Base-by-base conservation (phyloP, 768 basidiomycete species). In the Auricularia heimuer region DNA sequence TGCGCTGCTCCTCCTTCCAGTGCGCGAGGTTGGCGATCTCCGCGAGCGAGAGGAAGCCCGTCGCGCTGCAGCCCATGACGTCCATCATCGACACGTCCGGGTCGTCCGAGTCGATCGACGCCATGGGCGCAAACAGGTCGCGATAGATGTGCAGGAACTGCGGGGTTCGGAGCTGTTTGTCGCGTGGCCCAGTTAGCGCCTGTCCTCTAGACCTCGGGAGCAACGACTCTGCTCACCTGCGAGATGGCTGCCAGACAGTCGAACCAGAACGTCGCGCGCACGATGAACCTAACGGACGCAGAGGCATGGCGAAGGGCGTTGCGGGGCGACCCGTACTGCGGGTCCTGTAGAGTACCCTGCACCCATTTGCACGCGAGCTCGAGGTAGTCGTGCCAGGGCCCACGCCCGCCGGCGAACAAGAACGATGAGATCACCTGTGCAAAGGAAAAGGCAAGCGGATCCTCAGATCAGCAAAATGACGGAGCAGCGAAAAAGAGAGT, bases 181-280 rank as follows among this genome's bases (percentile, higher is more conserved):
- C 29, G 61, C 77, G 77, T 10, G 91, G 90, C 3, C 75, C 8
- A 8, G 56, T 14, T 33, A 60, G 12, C 12, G 39, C 39, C 39
- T 14, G 1, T 7, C 39, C 39, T 14, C 7, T 42, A 14, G 29
- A n/a, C 45, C 37, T 6, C 3, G 34, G 34, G 36, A 34, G 35
- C 37, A 58, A 36, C 3, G 56, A 10, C 0, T 6, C 11, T 51
- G 47, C 56, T 14, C 21, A 60, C 56, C 56, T 60, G 85, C n/a
- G 90, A 89, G 62, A 87, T 82, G 1, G 87, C 84, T 6, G 89
- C 90, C 62, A 92, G 80, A 42, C 92, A 89, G 72, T 93, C 91
- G 73, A 92, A 91, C 91, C 91, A 93, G 64, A 92, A 85, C 16
- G 88, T 85, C 34, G 90, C 88, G 74, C 90, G 90, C 75, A 92